Evolutionary conservation across 345 rosid species (phyloP).

Genomic region (Acer campestre): DNA sequence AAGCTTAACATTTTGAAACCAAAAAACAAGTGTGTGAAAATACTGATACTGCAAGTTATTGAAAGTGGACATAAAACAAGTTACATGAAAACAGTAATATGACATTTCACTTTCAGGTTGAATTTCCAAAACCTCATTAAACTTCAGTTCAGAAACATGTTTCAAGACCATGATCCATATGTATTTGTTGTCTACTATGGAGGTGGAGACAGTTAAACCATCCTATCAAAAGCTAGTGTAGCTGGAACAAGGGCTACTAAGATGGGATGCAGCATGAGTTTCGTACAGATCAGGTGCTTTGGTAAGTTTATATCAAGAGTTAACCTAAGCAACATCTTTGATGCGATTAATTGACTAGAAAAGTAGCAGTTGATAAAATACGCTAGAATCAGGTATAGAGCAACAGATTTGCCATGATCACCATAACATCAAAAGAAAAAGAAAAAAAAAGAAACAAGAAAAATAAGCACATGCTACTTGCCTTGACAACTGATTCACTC

Average conservation of each 20-base stretch:
- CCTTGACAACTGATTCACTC: constrained; percentile 74
- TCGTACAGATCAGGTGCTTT: not conserved
- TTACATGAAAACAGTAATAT: not conserved
- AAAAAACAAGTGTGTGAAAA: not conserved
- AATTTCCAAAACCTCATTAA: not conserved
- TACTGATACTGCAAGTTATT: not conserved
- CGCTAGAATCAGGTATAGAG: not conserved
- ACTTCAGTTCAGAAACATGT: not conserved
- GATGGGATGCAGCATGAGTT: not conserved
- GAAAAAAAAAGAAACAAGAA: not conserved
- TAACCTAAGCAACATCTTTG: not conserved
- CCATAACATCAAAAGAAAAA: not conserved
- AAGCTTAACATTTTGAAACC: not conserved
- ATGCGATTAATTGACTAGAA: not conserved
- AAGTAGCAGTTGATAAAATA: not conserved
- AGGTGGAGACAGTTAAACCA: not conserved
- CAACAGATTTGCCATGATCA: not conserved
- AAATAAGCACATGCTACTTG: constrained; percentile 26
- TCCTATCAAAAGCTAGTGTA: not conserved
- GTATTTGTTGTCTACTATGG: not conserved
- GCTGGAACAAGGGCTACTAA: not conserved
- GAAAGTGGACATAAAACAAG: not conserved
- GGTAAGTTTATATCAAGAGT: not conserved
- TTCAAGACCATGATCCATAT: not conserved
- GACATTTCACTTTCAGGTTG: not conserved